Evolutionary conservation across 495 filamentous ascomycete species (phyloP).

Genomic region (Hyaloscypha finlandica): DNA sequence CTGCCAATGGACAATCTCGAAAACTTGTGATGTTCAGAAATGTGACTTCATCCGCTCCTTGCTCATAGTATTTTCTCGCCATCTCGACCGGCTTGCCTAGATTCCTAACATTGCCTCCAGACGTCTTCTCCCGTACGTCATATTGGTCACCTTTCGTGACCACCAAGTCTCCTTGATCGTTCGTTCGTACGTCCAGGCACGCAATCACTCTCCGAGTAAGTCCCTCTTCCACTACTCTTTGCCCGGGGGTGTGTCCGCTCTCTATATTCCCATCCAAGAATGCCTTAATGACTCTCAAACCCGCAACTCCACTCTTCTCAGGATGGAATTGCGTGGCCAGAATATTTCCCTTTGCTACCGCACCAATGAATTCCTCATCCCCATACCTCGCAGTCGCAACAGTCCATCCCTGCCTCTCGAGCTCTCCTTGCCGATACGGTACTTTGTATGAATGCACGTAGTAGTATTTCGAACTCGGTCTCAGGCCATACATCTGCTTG

Average conservation of each 20-base stretch:
- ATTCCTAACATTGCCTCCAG: conserved; percentile 81
- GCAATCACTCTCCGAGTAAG: conserved; percentile 90
- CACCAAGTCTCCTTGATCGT: conserved; percentile 92
- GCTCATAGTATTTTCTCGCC: conserved; percentile 91
- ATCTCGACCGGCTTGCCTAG: conserved; percentile 95
- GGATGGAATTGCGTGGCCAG: conserved; percentile 97
- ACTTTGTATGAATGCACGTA: conserved; percentile 96
- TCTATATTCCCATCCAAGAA: conserved; percentile 72
- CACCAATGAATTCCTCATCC: conserved; percentile 87
- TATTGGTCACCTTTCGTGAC: conserved; percentile 99
- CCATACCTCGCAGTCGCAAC: conserved; percentile 89
- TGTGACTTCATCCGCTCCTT: conserved; percentile 94
- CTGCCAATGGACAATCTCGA: conserved; percentile 86
- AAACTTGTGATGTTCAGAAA: conserved; percentile 99
- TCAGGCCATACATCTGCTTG: conserved; percentile 69
- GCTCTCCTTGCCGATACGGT: conserved; percentile 66
- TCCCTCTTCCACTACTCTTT: conserved; percentile 48
- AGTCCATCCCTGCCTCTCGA: conserved; percentile 81
- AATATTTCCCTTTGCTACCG: conserved; percentile 78
- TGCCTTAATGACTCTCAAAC: conserved; percentile 77
- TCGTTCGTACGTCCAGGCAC: conserved; percentile 94
- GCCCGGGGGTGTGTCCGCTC: conserved; percentile 39
- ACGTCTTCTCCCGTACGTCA: conserved; percentile 92
- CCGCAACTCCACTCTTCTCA: conserved; percentile 92
- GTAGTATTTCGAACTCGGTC: conserved; percentile 88